These are phyloP conservation scores for Tolypocladium amazonense DNA, from an alignment of 2,329 filamentous ascomycete genomes.

Conservation along the genomic window DNA sequence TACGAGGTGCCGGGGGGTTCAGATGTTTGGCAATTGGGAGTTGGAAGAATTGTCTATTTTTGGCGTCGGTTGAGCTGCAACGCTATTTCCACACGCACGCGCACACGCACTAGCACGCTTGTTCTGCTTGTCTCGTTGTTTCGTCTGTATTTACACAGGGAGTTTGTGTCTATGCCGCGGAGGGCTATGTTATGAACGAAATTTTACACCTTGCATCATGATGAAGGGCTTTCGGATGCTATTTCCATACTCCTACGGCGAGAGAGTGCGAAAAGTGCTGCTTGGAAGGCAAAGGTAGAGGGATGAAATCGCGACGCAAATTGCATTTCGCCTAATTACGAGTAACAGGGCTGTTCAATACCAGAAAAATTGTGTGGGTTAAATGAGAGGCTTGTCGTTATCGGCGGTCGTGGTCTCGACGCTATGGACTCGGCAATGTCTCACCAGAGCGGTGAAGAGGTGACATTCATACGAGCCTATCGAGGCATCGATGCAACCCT, in stretches of 20 bases:
- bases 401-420: neutral
- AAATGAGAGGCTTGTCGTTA: neutral
- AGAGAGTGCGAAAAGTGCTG: neutral
- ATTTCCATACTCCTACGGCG: neutral
- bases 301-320: neutral
- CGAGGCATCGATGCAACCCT: neutral
- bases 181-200: neutral
- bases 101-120: neutral
- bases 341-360: neutral
- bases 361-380: neutral
- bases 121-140: neutral
- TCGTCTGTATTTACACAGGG: neutral
- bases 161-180: neutral
- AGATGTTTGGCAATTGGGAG: slow-evolving; percentile 3
- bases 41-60: slow-evolving; percentile 2
- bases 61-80: slow-evolving; percentile 1
- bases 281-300: neutral
- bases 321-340: neutral
- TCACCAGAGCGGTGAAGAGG: neutral
- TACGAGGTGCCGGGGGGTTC: slow-evolving; percentile 2
- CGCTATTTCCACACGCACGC: neutral
- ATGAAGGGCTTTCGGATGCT: neutral
- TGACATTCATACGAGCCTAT: neutral
- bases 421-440: neutral
- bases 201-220: neutral